These are phyloP conservation scores for Sugiyamaella mastotermitis DNA, from an alignment of 805 yeast genomes.

Conservation along the genomic window DNA sequence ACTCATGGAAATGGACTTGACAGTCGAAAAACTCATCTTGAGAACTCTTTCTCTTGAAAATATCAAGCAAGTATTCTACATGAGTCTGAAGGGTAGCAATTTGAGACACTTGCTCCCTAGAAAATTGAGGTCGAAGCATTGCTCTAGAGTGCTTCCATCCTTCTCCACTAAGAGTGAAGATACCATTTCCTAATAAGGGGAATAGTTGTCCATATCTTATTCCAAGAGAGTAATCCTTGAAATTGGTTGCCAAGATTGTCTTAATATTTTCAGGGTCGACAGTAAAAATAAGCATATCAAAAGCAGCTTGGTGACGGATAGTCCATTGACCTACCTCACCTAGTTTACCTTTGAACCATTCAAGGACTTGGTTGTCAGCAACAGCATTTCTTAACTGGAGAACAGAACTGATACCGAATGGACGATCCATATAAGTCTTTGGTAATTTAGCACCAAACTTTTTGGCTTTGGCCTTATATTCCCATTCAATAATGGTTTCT, in stretches of 20 bases:
- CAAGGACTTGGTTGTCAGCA: slow-evolving; percentile 3
- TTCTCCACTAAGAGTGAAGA: slow-evolving; percentile 31
- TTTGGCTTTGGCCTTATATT: neutral
- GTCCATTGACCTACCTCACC: neutral
- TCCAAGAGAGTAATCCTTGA: slow-evolving; percentile 30
- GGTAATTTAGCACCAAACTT: slow-evolving; percentile 2
- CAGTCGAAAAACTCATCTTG: slow-evolving; percentile 18
- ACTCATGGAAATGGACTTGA: slow-evolving; percentile 26
- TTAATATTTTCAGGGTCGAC: slow-evolving; percentile 31
- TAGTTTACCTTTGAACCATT: slow-evolving; percentile 2
- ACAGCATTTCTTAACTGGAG: neutral
- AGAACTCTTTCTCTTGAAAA: neutral
- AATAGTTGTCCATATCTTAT: slow-evolving; percentile 23
- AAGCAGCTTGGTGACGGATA: slow-evolving; percentile 4
- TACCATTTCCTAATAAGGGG: slow-evolving; percentile 32
- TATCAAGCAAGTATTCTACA: slow-evolving; percentile 19
- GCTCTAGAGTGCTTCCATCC: slow-evolving; percentile 35
- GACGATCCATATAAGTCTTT: slow-evolving; percentile 1
- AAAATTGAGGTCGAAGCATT: slow-evolving; percentile 33
- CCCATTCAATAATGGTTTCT: slow-evolving; percentile 1
- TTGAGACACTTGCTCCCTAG: slow-evolving; percentile 29
- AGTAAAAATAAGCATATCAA: slow-evolving; percentile 15
- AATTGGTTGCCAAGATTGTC: slow-evolving; percentile 29
- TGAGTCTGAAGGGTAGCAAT: slow-evolving; percentile 25
- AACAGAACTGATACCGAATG: slow-evolving; percentile 3